Conservation (phyloP, 495 filamentous ascomycete species). For the Stereocaulon alpinum region DNA sequence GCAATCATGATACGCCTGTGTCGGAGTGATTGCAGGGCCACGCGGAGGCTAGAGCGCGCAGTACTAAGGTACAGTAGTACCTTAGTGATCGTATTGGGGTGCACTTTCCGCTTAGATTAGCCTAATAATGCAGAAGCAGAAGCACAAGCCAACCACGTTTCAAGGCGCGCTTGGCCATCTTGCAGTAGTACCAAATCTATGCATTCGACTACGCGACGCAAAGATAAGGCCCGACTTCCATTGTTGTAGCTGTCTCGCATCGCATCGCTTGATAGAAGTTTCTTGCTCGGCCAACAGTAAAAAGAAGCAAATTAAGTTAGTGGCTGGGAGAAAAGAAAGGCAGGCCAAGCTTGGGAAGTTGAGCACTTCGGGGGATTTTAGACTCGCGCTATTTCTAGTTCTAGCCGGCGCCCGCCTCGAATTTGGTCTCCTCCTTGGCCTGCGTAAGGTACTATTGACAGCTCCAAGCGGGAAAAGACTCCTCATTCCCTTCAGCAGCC, state of each 20-base stretch:
- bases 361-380: too few species aligned
- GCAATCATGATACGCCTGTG: too few species aligned
- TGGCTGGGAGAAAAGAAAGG: too few species aligned
- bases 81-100: constrained; percentile 26
- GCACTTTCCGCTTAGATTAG: not conserved
- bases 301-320: too few species aligned
- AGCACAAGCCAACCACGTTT: constrained; percentile 2
- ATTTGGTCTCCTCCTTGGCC: not conserved
- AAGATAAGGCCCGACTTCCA: not conserved
- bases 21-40: not conserved
- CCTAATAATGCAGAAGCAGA: not conserved
- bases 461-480: not conserved
- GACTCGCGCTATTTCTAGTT: too few species aligned
- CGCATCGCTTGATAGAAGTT: not conserved
- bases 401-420: not conserved
- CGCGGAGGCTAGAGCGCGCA: not conserved
- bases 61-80: too few species aligned
- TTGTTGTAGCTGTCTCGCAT: not conserved
- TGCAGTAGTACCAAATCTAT: constrained; percentile 3
- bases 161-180: not conserved
- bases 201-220: not conserved
- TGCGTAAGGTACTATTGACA: constrained; percentile 4
- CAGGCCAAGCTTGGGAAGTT: not conserved
- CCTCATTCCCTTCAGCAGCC: not conserved
- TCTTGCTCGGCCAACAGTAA: not conserved